These are phyloP conservation scores for Chalciporus sp. DNA, from an alignment of 1,284 basidiomycete genomes.

Conservation along the genomic window DNA sequence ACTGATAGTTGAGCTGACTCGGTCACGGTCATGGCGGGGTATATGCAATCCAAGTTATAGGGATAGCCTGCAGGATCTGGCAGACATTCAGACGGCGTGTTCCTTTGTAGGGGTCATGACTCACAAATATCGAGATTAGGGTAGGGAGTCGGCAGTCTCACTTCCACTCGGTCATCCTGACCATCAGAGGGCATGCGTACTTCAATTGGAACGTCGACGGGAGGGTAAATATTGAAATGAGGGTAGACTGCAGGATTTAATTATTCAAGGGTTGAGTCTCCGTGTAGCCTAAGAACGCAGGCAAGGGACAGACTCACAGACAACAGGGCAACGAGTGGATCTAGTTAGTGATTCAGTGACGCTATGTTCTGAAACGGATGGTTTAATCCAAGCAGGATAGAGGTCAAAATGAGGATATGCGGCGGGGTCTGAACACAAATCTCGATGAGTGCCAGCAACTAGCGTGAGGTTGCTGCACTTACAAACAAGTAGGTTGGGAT, in stretches of 20 bases:
- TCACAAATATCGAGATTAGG: constrained; percentile 28
- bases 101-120: neutral
- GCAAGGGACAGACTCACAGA: constrained; percentile 22
- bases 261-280: neutral
- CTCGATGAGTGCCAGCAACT: constrained; percentile 10
- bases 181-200: neutral
- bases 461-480: constrained; percentile 13
- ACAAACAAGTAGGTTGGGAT: constrained; percentile 41
- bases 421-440: constrained; percentile 35
- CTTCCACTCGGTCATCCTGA: constrained; percentile 6
- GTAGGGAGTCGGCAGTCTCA: constrained; percentile 13
- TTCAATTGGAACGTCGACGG: constrained; percentile 10
- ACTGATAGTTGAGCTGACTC: neutral
- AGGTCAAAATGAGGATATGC: constrained; percentile 50
- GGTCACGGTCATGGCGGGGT: constrained; percentile 9
- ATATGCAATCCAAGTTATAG: constrained; percentile 23
- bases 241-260: constrained; percentile 34
- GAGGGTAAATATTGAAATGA: constrained; percentile 34
- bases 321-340: constrained; percentile 11
- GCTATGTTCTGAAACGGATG: neutral
- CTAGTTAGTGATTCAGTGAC: neutral
- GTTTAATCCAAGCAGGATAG: constrained; percentile 37
- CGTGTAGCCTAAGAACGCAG: neutral
- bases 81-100: neutral
- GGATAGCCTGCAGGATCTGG: constrained; percentile 27